phyloP scores from a whole-genome alignment of 2,329 filamentous ascomycete genomes.

The Sclerotinia trifoliorum region DNA sequence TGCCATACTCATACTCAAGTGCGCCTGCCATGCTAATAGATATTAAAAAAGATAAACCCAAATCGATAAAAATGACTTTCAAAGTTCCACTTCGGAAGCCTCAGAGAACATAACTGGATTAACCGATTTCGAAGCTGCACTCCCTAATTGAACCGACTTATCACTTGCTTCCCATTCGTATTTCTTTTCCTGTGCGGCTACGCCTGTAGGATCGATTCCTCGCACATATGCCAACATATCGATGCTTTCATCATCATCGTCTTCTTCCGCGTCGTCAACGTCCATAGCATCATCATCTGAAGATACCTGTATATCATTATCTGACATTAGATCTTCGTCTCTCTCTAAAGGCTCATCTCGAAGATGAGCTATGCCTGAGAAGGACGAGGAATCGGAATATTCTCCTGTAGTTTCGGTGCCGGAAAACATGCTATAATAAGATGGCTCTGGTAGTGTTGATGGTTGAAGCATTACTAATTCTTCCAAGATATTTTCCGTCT shows the following conservation, averaged over 20 bases:
- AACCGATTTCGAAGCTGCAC: background rate
- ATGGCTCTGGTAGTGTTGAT: constrained; percentile 19
- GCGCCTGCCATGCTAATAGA: background rate
- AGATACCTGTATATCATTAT: constrained; percentile 13
- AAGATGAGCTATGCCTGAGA: background rate
- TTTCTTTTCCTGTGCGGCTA: background rate
- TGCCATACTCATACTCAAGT: background rate
- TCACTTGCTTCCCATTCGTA: constrained; percentile 23
- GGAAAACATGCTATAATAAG: background rate
- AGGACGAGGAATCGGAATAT: background rate
- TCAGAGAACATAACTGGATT: background rate
- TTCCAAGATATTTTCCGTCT: constrained; percentile 2
- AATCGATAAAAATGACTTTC: background rate
- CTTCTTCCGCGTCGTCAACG: constrained; percentile 2
- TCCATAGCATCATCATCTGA: constrained; percentile 1
- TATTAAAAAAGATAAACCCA: background rate
- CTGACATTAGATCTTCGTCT: background rate
- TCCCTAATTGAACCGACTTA: constrained; percentile 12
- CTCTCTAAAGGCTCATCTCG: constrained; percentile 5
- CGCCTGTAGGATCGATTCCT: background rate
- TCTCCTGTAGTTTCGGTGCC: background rate
- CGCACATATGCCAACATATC: constrained; percentile 21
- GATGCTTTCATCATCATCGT: constrained; percentile 19
- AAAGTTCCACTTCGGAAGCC: background rate
- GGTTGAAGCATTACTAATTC: constrained; percentile 8